Percentiles rank a stretch among this genome's conserved stretches.
Conservation (phyloP, 2,329 filamentous ascomycete species). For the Colletotrichum echinochloae region DNA sequence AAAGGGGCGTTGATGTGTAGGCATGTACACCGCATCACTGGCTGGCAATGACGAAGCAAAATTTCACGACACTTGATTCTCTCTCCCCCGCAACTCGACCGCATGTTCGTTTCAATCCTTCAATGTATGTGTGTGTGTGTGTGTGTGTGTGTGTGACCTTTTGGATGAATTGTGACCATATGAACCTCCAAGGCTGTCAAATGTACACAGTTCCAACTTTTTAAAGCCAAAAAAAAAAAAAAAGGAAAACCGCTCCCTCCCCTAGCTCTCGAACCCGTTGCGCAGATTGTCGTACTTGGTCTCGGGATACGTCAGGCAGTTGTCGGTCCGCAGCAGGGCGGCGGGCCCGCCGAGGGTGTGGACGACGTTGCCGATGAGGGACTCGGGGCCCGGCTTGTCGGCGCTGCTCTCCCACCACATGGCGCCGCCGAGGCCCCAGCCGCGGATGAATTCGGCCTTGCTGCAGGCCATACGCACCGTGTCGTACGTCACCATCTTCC, state of each 20-base stretch:
- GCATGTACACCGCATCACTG: conserved; percentile 51
- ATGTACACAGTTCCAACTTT: no score
- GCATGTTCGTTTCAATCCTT: no score
- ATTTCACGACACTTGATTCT: conserved; percentile 36
- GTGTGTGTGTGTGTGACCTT: no score
- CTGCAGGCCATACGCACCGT: conserved; percentile 73
- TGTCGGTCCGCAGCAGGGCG: conserved; percentile 64
- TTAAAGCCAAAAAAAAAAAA: no score
- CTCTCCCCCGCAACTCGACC: neutral
- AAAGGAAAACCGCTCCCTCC: no score
- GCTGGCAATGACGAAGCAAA: conserved; percentile 43
- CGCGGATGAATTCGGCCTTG: conserved; percentile 80
- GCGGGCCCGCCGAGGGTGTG: conserved; percentile 66
- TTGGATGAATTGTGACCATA: no score
- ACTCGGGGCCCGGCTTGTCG: conserved; percentile 74
- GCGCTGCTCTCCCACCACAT: conserved; percentile 98
- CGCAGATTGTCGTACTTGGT: conserved; percentile 79
- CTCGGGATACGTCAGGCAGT: conserved; percentile 72
- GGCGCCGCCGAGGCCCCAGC: conserved; percentile 79
- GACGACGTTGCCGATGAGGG: conserved; percentile 76
- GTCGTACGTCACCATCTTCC: conserved; percentile 83
- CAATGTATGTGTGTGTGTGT: no score
- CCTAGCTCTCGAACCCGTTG: conserved; percentile 62
- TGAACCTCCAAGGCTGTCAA: no score
- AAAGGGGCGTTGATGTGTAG: conserved; percentile 59